Evolutionary conservation across 2,329 filamentous ascomycete species (phyloP), one percentile per base, ranked within the genome.

Genomic region (Aciculosporium take): DNA sequence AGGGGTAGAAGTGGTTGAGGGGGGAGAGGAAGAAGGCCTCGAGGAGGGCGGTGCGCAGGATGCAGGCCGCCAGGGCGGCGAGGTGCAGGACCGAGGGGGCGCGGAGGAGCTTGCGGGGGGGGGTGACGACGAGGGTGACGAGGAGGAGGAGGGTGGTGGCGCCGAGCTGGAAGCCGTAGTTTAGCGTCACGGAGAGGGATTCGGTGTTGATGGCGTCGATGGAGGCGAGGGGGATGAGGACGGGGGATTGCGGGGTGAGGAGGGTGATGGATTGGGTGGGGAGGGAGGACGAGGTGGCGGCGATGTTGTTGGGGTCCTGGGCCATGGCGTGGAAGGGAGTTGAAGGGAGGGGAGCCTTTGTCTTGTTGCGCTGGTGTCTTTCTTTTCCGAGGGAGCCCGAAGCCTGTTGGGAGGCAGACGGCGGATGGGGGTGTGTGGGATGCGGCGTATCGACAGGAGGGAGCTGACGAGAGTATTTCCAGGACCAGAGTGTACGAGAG

Each of bases 141-240:
- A 81, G 49, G 15, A 88, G 64, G 52, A 86, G 72, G 45, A 81
- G 61, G 43, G 79, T 48, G 36, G 73, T 75, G 20, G 81, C 75
- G 24, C 84, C 84, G 39, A 87, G 67, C 56, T 89, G 83, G 15
- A 71, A 62, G 40, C 74, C 79, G 55, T 80, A 84, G 60, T 78
- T 80, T 65, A 84, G 76, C 54, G 55, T 56, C 21, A 62, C 56
- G 50, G 56, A 61, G 47, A 58, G 45, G 31, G 56, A 53, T 24
- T 55, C 53, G 20, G 51, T 47, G 46, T 57, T 59, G 39, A 56
- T 49, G 20, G 37, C 30, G 46, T 67, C 57, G 36, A 69, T 46
- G 12, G 34, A 7, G 6, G 46, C 10, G n/a, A 64, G 46, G 13
- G 62, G 53, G 35, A 66, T 44, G 5, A 49, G 39, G 42, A 63